These are phyloP conservation scores for Epichloe sylvatica DNA, from an alignment of 2,329 filamentous ascomycete species.

Conservation along the genomic window DNA sequence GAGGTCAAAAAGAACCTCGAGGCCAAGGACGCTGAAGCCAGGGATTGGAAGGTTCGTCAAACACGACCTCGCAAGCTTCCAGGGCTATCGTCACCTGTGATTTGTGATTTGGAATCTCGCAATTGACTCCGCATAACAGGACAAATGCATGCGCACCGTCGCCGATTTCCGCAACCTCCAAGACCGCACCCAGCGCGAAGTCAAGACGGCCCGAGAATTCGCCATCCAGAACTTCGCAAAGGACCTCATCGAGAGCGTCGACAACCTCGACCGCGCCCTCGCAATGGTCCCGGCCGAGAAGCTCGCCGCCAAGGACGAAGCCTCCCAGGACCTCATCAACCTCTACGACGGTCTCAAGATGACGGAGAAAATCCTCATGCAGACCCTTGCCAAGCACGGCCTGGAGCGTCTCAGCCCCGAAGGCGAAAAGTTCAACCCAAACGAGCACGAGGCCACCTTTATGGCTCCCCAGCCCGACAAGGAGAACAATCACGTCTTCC, in stretches of 20 bases:
- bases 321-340: conserved; percentile 58
- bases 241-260: conserved; percentile 87
- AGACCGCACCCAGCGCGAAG: conserved; percentile 82
- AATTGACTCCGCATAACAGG: conserved; percentile 36
- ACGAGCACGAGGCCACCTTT: conserved; percentile 92
- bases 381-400: conserved; percentile 85
- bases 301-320: conserved; percentile 41
- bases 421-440: conserved; percentile 85
- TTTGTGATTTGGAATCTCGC: not conserved
- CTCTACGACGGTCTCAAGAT: conserved; percentile 87
- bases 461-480: conserved; percentile 78
- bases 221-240: conserved; percentile 92
- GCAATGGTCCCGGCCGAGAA: conserved; percentile 63
- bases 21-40: conserved; percentile 36
- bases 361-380: conserved; percentile 81
- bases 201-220: conserved; percentile 76
- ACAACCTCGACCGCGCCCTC: conserved; percentile 93
- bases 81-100: not conserved
- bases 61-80: not conserved
- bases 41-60: conserved; percentile 68
- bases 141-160: conserved; percentile 84
- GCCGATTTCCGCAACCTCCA: conserved; percentile 98
- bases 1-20: conserved; percentile 38
- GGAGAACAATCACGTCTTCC: conserved; percentile 81
- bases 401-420: conserved; percentile 77